Base-by-base conservation (phyloP, 2,329 filamentous ascomycete species). In the Ramularia collo-cygni region DNA sequence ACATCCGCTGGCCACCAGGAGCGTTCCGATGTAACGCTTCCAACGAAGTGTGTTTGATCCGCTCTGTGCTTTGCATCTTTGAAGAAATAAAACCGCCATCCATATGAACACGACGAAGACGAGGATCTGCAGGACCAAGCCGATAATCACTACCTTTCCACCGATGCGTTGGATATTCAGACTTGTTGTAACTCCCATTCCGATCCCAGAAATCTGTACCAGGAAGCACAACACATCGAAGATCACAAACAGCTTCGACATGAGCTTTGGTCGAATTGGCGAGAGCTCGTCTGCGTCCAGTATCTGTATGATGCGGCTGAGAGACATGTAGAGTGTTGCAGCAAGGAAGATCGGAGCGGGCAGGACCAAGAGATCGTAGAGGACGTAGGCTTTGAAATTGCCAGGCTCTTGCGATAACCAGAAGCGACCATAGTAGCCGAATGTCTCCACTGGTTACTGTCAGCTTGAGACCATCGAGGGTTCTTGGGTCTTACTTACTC, bases 31-130 rank as follows among this genome's bases (percentile, higher is more conserved):
- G 27, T 57, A 55, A 33, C 51, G 51, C 43, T 51, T 44, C 66
- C 67, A 69, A n/a, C 13, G 18, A 13, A 41, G 13, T 21, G n/a
- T 19, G 27, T 39, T 61, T 3, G 35, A 36, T 24, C 28, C 38
- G n/a, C 10, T 13, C 16, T 44, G 44, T 16, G 18, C 14, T 8
- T 28, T 27, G 19, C 37, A 47, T 6, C 71, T 63, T 2, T 48
- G 38, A 46, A 79, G 69, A 58, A 79, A 78, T 1, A 72, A 43
- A 2, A 65, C 47, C 0, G 72, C 66, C 2, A 69, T 66, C 4
- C 68, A 42, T 30, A 74, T 58, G 51, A 81, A 81, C 21, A 79
- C 57, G 15, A 65, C 66, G 46, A 82, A 80, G 40, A 75, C 68
- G 31, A 76, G 27, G 14, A 82, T 65, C 52, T 82, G 78, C 17